Conservation (phyloP, 2,329 filamentous ascomycete genomes). For the Ophiosphaerella narmari region DNA sequence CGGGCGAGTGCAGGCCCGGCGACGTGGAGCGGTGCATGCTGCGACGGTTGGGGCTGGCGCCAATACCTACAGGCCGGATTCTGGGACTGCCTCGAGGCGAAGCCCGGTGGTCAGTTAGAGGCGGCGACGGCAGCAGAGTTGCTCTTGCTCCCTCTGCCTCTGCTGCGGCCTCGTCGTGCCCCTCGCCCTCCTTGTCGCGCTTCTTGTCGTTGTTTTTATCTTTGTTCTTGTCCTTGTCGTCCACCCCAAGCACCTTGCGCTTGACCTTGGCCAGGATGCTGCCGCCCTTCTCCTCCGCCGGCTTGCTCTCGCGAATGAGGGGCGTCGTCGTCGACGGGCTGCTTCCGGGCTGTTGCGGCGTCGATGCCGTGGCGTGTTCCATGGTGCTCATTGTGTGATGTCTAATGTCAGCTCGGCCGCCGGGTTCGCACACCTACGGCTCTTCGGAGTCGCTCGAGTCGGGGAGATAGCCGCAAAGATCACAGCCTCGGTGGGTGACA, state of each 20-base stretch:
- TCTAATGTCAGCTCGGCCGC: no score
- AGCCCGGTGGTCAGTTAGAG: slow-evolving; percentile 35
- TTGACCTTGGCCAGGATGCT: slow-evolving; percentile 41
- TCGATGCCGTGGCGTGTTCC: slow-evolving; percentile 5
- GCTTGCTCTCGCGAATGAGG: slow-evolving; percentile 23
- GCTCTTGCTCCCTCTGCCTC: slow-evolving; percentile 11
- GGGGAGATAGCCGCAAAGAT: slow-evolving; percentile 5
- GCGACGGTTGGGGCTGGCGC: slow-evolving; percentile 66
- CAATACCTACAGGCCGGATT: slow-evolving; percentile 37
- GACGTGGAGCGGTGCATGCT: slow-evolving; percentile 65
- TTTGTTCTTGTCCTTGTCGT: slow-evolving; percentile 38
- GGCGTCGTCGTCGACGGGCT: slow-evolving; percentile 22
- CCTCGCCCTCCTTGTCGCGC: slow-evolving; percentile 20
- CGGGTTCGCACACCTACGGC: background rate
- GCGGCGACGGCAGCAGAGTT: slow-evolving; percentile 38
- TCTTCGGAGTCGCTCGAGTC: slow-evolving; percentile 2
- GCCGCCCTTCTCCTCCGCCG: slow-evolving; percentile 29
- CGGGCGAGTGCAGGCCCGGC: slow-evolving; percentile 78
- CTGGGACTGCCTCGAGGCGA: slow-evolving; percentile 45
- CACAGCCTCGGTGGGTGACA: slow-evolving; percentile 5
- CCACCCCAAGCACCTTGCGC: slow-evolving; percentile 43
- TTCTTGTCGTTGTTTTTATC: slow-evolving; percentile 30
- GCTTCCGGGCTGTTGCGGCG: slow-evolving; percentile 11
- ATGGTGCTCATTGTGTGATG: slow-evolving; percentile 11
- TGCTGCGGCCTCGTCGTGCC: slow-evolving; percentile 5